A percentile compares a stretch with the other conserved stretches of the same genome.
phyloP scores from a whole-genome alignment of 768 basidiomycete species.

The Hericium rajendrae region DNA sequence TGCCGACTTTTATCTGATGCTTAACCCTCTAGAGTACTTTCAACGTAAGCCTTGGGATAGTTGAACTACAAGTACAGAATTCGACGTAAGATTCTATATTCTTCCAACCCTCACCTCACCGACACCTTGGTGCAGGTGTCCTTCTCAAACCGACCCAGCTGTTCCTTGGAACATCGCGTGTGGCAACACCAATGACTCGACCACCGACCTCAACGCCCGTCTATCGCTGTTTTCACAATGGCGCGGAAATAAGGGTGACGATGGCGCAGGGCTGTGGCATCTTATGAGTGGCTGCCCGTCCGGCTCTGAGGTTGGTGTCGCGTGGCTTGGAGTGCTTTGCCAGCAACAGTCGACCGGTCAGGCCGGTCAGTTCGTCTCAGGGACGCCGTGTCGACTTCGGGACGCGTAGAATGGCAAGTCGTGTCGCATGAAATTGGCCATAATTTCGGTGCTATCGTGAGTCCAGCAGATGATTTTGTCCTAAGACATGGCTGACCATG shows the following conservation, averaged over 20 bases:
- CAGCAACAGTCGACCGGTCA: constrained; percentile 40
- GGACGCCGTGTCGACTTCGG: constrained; percentile 77
- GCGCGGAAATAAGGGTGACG: constrained; percentile 65
- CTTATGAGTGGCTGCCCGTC: constrained; percentile 78
- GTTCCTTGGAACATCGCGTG: constrained; percentile 76
- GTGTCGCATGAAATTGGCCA: constrained; percentile 78
- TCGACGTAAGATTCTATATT: constrained; percentile 27
- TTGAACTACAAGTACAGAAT: constrained; percentile 68
- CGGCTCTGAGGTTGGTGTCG: constrained; percentile 78
- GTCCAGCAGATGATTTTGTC: constrained; percentile 19
- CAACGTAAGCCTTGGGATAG: constrained; percentile 77
- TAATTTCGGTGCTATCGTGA: constrained; percentile 83
- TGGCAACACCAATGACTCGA: constrained; percentile 18
- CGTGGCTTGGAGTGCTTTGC: constrained; percentile 79
- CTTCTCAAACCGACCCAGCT: constrained; percentile 37
- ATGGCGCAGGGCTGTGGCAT: constrained; percentile 80
- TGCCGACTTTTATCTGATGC: constrained; percentile 9
- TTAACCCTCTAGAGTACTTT: constrained; percentile 46
- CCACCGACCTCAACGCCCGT: constrained; percentile 51
- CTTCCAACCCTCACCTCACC: background rate
- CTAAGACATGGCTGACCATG: background rate
- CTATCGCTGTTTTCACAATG: constrained; percentile 75
- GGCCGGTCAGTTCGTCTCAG: constrained; percentile 50
- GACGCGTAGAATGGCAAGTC: constrained; percentile 74
- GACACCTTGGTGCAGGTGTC: constrained; percentile 38